Conservation (phyloP, 2,329 filamentous ascomycete species). For the Aspergillus amoenus region DNA sequence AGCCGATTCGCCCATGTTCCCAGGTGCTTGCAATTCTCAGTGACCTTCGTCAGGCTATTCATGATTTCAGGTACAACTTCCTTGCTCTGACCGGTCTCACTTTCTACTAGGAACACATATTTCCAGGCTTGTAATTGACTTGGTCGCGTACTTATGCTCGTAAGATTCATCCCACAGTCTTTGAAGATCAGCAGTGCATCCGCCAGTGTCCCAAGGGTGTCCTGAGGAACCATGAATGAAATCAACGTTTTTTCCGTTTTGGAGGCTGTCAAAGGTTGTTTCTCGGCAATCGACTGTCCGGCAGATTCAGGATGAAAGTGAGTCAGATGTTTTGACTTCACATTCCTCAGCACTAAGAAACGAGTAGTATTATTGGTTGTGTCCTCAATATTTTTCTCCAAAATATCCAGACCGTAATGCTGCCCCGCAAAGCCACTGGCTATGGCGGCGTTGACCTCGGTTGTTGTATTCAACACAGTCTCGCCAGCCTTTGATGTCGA, state of each 20-base stretch:
- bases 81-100: slow-evolving; percentile 50
- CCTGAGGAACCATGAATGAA: slow-evolving; percentile 79
- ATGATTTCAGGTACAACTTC: slow-evolving; percentile 33
- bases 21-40: slow-evolving; percentile 39
- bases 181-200: slow-evolving; percentile 78
- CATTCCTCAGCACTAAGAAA: slow-evolving; percentile 46
- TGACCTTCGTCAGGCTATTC: slow-evolving; percentile 34
- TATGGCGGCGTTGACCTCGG: slow-evolving; percentile 71
- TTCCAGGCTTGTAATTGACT: slow-evolving; percentile 75
- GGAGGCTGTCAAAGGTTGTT: not conserved
- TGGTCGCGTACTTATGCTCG: slow-evolving; percentile 84
- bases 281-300: slow-evolving; percentile 8
- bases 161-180: slow-evolving; percentile 72
- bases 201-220: slow-evolving; percentile 76
- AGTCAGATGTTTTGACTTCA: slow-evolving; percentile 26
- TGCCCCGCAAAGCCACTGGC: slow-evolving; percentile 72
- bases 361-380: slow-evolving; percentile 48
- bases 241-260: slow-evolving; percentile 62
- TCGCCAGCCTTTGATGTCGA: slow-evolving; percentile 85
- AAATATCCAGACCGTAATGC: slow-evolving; percentile 65
- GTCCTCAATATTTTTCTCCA: slow-evolving; percentile 55
- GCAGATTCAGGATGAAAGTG: slow-evolving; percentile 18
- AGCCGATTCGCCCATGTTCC: slow-evolving; percentile 44
- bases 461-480: slow-evolving; percentile 60
- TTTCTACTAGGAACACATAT: slow-evolving; percentile 94